Percentiles rank a stretch among this genome's conserved stretches.
These are phyloP conservation scores for Kondoa subrosea DNA, from an alignment of 768 basidiomycete species.

Conservation along the genomic window DNA sequence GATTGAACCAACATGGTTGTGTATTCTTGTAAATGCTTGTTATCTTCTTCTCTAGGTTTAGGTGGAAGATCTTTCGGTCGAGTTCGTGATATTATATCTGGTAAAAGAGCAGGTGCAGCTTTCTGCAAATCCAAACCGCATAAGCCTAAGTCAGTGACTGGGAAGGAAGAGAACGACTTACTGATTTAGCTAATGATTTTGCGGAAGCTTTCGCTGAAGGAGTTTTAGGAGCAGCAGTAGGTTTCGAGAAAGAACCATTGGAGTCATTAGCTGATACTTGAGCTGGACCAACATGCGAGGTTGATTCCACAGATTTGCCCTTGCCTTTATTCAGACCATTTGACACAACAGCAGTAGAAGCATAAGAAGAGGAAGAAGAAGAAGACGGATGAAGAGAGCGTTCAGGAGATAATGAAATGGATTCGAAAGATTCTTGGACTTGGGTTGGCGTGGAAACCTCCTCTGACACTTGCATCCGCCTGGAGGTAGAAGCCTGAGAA, in stretches of 20 bases:
- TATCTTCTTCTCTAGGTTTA: slow-evolving; percentile 56
- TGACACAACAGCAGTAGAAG: background rate
- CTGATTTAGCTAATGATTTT: slow-evolving; percentile 7
- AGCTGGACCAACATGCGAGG: background rate
- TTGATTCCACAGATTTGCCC: background rate
- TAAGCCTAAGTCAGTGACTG: no score
- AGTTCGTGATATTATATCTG: slow-evolving; percentile 67
- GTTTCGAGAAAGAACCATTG: background rate
- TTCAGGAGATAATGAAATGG: background rate
- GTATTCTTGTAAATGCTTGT: slow-evolving; percentile 71
- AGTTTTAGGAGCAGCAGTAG: slow-evolving; percentile 2
- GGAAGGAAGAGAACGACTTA: no score
- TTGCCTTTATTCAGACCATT: background rate
- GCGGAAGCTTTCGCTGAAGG: background rate
- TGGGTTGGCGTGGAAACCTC: background rate
- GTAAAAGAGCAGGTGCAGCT: slow-evolving; percentile 44
- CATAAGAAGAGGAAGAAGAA: background rate
- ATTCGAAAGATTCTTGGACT: background rate
- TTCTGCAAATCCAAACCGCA: no score
- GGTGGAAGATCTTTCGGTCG: slow-evolving; percentile 73
- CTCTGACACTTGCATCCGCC: background rate
- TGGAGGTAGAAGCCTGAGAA: background rate
- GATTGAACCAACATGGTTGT: slow-evolving; percentile 73
- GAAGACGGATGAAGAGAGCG: background rate
- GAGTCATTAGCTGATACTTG: background rate